These are phyloP conservation scores for Naganishia liquefaciens DNA, from an alignment of 1,284 basidiomycete genomes.

Conservation along the genomic window DNA sequence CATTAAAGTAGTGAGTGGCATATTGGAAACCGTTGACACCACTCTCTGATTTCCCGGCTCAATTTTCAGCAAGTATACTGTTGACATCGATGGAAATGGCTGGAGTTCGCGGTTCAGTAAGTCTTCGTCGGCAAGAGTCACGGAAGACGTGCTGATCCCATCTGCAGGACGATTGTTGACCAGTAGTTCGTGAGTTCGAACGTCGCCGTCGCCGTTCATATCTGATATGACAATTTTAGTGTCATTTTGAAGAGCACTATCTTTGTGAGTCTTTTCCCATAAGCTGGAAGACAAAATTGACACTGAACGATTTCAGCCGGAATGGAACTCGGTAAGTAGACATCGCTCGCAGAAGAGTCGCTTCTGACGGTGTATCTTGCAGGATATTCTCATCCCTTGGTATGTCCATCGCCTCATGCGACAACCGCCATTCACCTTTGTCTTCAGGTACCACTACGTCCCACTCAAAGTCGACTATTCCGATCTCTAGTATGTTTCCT, in stretches of 20 bases:
- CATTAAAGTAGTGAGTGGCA: conserved; percentile 36
- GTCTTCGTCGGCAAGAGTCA: conserved; percentile 14
- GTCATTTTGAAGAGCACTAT: conserved; percentile 49
- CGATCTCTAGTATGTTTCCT: conserved; percentile 47
- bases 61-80: conserved; percentile 49
- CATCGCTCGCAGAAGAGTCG: not conserved
- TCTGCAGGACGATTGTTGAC: conserved; percentile 47
- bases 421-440: not conserved
- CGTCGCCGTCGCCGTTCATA: no score
- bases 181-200: conserved; percentile 23
- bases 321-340: conserved; percentile 29
- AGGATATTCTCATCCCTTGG: conserved; percentile 48
- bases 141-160: conserved; percentile 27
- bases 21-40: no score
- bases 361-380: not conserved
- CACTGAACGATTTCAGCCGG: conserved; percentile 11
- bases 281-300: not conserved
- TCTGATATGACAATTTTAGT: conserved; percentile 34
- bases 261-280: conserved; percentile 39
- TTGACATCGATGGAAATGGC: conserved; percentile 57
- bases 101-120: conserved; percentile 51
- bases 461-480: conserved; percentile 51
- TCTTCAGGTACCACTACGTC: conserved; percentile 48
- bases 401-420: not conserved
- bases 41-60: no score